Evolutionary conservation across 306 rosid genomes (phyloP), one percentile per base, ranked within the genome.

Genomic region (Crotalaria pallida): DNA sequence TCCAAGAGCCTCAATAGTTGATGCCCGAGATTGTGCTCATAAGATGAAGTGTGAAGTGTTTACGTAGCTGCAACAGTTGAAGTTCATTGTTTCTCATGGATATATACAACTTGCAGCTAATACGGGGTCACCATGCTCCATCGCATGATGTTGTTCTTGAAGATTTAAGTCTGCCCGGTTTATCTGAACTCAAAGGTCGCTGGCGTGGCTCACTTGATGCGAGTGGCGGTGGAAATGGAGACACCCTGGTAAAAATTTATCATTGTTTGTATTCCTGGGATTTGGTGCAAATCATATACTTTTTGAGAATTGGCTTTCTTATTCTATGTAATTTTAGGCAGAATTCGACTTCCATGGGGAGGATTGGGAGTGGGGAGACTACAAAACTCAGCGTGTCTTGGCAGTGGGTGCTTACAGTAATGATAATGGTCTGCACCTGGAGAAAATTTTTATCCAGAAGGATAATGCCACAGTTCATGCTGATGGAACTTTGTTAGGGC

Each of bases 171-270:
- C 96, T 90, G 68, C 98, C 96, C 2, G 92, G 87, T 77, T 84
- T 94, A 74, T 88, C 88, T 74, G 98, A 94, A 72, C 86, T 90
- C 68, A 85, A 79, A 86, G 97, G 98, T 68, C 78, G 75, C 19
- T 94, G 97, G 97, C 88, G 29, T 80, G 98, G 97, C 65, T 94
- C 95, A 84, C 89, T 94, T 65, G 87, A 84, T 78, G 98, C 98
- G 29, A 88, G 92, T 72, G 98, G 98, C 26, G 98, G 98, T 49
- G 96, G 98, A 81, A 88, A 90, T 78, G 98, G 92, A 65, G 98
- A 94, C 82, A 94, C 98, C 44, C 77, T 83, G 96, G 98, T 94
- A 84, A 61, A 77, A 40, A 53, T 60, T 45, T 61, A 58, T 52
- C 23, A 21, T 9, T 82, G 62, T 74, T 79, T 57, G 16, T 38